Base-by-base conservation (phyloP, 495 filamentous ascomycete genomes). In the Podospora pseudopauciseta region DNA sequence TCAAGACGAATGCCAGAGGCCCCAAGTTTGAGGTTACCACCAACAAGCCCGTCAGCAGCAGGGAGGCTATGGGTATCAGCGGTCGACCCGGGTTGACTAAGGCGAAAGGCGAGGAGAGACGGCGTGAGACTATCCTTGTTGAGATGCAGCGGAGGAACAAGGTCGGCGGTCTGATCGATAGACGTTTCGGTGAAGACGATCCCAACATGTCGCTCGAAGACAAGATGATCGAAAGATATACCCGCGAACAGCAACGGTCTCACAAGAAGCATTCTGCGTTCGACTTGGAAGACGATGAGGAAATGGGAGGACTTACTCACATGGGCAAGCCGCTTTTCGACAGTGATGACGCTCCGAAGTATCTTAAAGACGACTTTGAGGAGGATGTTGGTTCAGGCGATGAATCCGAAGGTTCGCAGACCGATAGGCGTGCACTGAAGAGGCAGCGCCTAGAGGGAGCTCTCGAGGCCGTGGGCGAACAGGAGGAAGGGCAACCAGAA, bases 121-220 rank as follows among this genome's bases (percentile, higher is more conserved):
- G 93, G 60, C 85, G 90, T 4, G 83, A 88, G 79, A 96, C 93
- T 2, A 84, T 97, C 6, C 79, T 97, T 20, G 86, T 90, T 11
- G 94, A 98, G 72, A 91, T 98, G 84, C 89, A 93, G 74, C 84
- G 86, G 44, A 87, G 90, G 5, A 92, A 94, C 76, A 98, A 97
- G 80, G 88, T 92, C 27, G 95, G 95, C 67, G 94, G 95, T 27
- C 91, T 99, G 71, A 75, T 95, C 65, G 95, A 99, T 81, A 88
- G 92, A 70, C 90, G 95, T 67, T 97, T 99, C 78, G 95, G 96
- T 78, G 95, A 99, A 80, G 91, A 95, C 70, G 94, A 99, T 74
- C 91, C 93, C 20, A 89, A 86, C 27, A 92, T 99, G 92, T 91
- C 92, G 23, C 90, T 92, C 11, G 95, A 99, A 76, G 93, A 99